A percentile compares a stretch with the other conserved stretches of the same genome.
These are phyloP conservation scores for Bacidia gigantensis DNA, from an alignment of 495 filamentous ascomycete species.

Conservation along the genomic window DNA sequence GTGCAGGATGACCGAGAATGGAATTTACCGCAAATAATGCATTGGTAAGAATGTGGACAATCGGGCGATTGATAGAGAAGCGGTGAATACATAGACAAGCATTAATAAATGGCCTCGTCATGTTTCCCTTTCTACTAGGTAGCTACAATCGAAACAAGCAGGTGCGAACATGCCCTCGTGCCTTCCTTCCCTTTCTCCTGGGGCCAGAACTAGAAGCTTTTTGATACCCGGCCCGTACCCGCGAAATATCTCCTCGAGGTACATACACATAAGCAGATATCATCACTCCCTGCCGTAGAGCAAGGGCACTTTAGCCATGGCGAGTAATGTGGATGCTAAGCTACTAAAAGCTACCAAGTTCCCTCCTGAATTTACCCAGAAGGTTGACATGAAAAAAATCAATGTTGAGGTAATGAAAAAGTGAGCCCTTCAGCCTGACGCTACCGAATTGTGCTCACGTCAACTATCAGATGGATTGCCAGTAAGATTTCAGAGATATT, in stretches of 20 bases:
- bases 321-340: slow-evolving; percentile 68
- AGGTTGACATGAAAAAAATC: slow-evolving; percentile 95
- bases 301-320: slow-evolving; percentile 34
- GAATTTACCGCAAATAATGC: background rate
- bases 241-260: too few relatives aligned
- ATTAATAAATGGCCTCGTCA: background rate
- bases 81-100: background rate
- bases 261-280: background rate
- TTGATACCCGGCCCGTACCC: too few relatives aligned
- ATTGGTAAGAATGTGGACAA: background rate
- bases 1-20: background rate
- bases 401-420: slow-evolving; percentile 97
- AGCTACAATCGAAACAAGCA: background rate
- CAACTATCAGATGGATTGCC: slow-evolving; percentile 67
- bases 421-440: slow-evolving; percentile 31
- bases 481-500: slow-evolving; percentile 75
- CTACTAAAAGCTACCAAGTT: slow-evolving; percentile 83
- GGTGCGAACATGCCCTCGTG: background rate
- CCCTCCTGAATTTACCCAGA: slow-evolving; percentile 81
- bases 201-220: too few relatives aligned
- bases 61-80: background rate
- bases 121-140: background rate
- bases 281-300: background rate
- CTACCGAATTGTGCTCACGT: background rate
- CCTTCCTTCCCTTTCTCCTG: background rate